Percentiles rank a stretch among this genome's conserved stretches.
Evolutionary conservation across 345 rosid genomes (phyloP).

Genomic region (Nasturtium officinale): DNA sequence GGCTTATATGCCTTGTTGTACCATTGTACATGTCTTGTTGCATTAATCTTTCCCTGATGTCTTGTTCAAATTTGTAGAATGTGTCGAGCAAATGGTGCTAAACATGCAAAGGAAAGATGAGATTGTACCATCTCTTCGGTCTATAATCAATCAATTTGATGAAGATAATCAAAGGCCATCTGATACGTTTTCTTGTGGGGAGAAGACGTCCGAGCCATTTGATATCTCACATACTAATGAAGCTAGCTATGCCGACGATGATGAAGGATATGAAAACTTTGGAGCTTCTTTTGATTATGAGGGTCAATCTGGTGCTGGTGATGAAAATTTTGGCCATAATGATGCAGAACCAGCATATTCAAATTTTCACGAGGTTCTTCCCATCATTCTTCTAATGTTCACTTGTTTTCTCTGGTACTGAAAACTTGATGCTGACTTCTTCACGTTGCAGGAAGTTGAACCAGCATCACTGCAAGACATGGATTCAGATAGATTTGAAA

Average conservation of each 20-base stretch:
- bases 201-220: slow-evolving; percentile 47
- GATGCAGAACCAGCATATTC: slow-evolving; percentile 55
- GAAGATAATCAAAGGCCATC: slow-evolving; percentile 66
- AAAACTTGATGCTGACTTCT: slow-evolving; percentile 11
- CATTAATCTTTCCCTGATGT: neutral
- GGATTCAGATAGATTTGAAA: slow-evolving; percentile 57
- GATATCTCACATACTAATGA: slow-evolving; percentile 47
- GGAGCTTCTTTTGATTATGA: slow-evolving; percentile 56
- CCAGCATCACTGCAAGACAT: slow-evolving; percentile 46
- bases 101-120: slow-evolving; percentile 68
- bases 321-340: slow-evolving; percentile 48
- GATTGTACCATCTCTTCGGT: slow-evolving; percentile 72
- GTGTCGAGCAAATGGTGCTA: slow-evolving; percentile 65
- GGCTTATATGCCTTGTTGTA: slow-evolving; percentile 27
- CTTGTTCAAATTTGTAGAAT: slow-evolving; percentile 53
- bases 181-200: slow-evolving; percentile 55
- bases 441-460: slow-evolving; percentile 59
- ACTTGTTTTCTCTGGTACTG: slow-evolving; percentile 21
- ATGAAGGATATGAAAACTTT: slow-evolving; percentile 56
- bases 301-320: slow-evolving; percentile 51
- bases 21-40: slow-evolving; percentile 6
- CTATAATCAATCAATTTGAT: slow-evolving; percentile 67
- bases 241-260: slow-evolving; percentile 52
- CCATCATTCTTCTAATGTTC: slow-evolving; percentile 1
- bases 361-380: slow-evolving; percentile 61